Evolutionary conservation across 106 monocot genomes (phyloP).

Genomic region (Phalaenopsis aphrodite): DNA sequence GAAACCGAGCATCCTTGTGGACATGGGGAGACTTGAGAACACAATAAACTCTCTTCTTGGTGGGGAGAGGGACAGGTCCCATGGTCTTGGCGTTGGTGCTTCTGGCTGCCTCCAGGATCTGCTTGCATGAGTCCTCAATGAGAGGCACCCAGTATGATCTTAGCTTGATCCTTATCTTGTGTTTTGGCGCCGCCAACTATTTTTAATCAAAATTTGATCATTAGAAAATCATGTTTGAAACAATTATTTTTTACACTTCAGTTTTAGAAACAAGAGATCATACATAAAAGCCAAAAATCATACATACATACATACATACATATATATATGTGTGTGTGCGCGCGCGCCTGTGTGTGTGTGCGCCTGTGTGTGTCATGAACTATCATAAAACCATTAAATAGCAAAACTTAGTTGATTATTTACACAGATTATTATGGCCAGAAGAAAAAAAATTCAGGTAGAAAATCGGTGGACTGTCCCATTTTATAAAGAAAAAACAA

Average conservation of each 20-base stretch:
- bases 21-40: slow-evolving; percentile 95
- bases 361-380: too few species aligned
- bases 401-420: too few species aligned
- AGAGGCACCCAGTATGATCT: slow-evolving; percentile 85
- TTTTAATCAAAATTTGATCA: not conserved
- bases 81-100: slow-evolving; percentile 89
- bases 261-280: not conserved
- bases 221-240: not conserved
- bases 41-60: slow-evolving; percentile 80
- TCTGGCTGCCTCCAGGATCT: slow-evolving; percentile 85
- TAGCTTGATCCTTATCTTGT: slow-evolving; percentile 92
- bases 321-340: too few species aligned
- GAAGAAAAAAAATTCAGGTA: too few species aligned
- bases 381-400: too few species aligned
- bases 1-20: slow-evolving; percentile 92
- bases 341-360: too few species aligned
- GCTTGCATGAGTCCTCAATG: slow-evolving; percentile 96
- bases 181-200: slow-evolving; percentile 45
- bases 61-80: slow-evolving; percentile 88
- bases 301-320: not conserved
- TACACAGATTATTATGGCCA: too few species aligned
- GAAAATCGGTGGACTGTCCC: too few species aligned
- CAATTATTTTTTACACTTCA: not conserved
- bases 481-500: too few species aligned
- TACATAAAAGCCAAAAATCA: not conserved